phyloP scores from a whole-genome alignment of 2,329 filamentous ascomycete species.

The Fonsecaea multimorphosa region DNA sequence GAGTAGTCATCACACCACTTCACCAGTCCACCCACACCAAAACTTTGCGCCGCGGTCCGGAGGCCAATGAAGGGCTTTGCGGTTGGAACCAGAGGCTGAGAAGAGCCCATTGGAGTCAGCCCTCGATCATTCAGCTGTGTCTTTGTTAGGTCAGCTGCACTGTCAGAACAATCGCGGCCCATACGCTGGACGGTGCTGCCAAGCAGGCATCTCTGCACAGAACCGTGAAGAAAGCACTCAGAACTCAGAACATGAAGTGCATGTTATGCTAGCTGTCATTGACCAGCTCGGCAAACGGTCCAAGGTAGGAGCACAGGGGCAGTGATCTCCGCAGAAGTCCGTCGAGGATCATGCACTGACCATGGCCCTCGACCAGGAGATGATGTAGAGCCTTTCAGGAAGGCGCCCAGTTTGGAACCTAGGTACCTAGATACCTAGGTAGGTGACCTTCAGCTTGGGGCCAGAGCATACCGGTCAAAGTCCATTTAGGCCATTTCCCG shows the following conservation, averaged over 20 bases:
- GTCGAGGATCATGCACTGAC: not conserved
- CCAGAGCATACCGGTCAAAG: not conserved
- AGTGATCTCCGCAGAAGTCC: not conserved
- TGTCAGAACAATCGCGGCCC: constrained; percentile 4
- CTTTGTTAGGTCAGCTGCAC: constrained; percentile 18
- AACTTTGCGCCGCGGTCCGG: constrained; percentile 11
- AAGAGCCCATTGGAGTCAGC: not conserved
- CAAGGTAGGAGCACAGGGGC: not conserved
- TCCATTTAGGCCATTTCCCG: not conserved
- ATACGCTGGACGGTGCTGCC: not conserved
- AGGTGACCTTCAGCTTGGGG: not conserved
- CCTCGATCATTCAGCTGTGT: not conserved
- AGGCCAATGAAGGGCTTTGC: constrained; percentile 2
- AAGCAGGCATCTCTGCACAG: not conserved
- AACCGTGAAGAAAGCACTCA: not conserved
- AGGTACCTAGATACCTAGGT: too few species aligned
- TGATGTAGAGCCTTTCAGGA: not conserved
- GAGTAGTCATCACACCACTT: constrained; percentile 15
- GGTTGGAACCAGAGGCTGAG: constrained; percentile 9
- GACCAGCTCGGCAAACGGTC: not conserved
- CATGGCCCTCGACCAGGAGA: not conserved
- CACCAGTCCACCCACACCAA: not conserved
- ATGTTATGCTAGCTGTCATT: not conserved
- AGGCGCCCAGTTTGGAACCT: not conserved
- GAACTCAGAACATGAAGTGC: not conserved